Evolutionary conservation across 441 rosid genomes (phyloP), one percentile per base, ranked within the genome.

Genomic region (Eutrema salsugineum): DNA sequence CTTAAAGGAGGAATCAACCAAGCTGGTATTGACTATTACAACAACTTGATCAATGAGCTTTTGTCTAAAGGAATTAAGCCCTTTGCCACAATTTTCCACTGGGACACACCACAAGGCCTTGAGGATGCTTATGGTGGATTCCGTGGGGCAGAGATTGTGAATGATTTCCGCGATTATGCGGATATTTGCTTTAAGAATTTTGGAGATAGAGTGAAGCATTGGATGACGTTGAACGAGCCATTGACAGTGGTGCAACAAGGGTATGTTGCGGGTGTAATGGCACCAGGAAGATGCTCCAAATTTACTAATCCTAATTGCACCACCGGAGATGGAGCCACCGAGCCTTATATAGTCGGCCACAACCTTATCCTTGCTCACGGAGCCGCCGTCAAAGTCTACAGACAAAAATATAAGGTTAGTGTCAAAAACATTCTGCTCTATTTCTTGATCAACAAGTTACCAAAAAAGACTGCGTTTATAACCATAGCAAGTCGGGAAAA

Each of bases 161-260:
- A 81, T 12, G 84, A 82, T 66, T 91, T 81, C 43, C 39, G 53
- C 8, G 85, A 85, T 17, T 90, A 81, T 48, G 85, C 78, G 1
- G 88, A 82, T n/a, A 40, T 85, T 5, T 91, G 92, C 70, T 88
- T 90, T 73, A 67, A 80, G 48, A 79, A 66, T 47, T 87, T 83
- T 68, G 97, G 96, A 4, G 91, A 92, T 36, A 66, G 96, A 43
- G 94, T 88, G 6, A 87, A 86, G 65, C 78, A 87, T 42, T 92
- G 96, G 97, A 86, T 84, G 22, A 90, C 91, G 22, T 17, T 90
- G 28, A 91, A 88, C 19, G 96, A 92, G 67, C 94, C 96, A 1
- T 75, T 35, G 71, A 73, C 38, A 8, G 88, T 66, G 40, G 64
- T 77, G 9, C 2, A 1, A 0, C 56, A 28, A 14, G 96, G 94